These are phyloP conservation scores for Symbiodinium natans DNA, from an alignment of 73 alveolate genomes.

Conservation along the genomic window DNA sequence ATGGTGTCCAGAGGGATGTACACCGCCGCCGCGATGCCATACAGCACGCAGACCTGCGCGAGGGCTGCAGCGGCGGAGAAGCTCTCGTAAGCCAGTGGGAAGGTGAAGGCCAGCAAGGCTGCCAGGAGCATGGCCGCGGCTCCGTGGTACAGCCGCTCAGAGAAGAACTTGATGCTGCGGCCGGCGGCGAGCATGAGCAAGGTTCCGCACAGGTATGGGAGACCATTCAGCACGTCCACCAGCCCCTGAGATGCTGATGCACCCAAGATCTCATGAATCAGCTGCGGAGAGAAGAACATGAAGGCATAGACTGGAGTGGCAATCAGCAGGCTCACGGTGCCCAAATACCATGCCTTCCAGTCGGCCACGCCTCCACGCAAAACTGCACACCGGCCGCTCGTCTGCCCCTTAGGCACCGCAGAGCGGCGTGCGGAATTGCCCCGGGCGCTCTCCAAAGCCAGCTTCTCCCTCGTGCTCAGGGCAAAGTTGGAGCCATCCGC, in stretches of 20 bases:
- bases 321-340: background rate
- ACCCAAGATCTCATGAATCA: background rate
- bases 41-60: background rate
- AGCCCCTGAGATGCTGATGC: background rate
- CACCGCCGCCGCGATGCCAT: background rate
- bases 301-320: background rate
- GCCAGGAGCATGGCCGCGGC: background rate
- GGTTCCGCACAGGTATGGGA: background rate
- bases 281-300: constrained; percentile 6
- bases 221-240: constrained; percentile 5
- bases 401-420: no score
- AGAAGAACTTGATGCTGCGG: background rate
- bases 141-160: constrained; percentile 5
- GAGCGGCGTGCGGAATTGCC: no score
- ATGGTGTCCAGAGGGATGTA: background rate
- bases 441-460: background rate
- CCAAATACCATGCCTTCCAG: constrained; percentile 1
- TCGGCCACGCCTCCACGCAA: background rate
- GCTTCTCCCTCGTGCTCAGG: background rate
- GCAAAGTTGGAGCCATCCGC: background rate
- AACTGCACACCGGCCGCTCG: background rate
- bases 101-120: background rate
- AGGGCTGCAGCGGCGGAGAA: background rate
- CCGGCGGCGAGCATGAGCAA: background rate
- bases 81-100: background rate